phyloP scores from a whole-genome alignment of 192 early-diverging fungal genomes.

The Spinellus fusiger region DNA sequence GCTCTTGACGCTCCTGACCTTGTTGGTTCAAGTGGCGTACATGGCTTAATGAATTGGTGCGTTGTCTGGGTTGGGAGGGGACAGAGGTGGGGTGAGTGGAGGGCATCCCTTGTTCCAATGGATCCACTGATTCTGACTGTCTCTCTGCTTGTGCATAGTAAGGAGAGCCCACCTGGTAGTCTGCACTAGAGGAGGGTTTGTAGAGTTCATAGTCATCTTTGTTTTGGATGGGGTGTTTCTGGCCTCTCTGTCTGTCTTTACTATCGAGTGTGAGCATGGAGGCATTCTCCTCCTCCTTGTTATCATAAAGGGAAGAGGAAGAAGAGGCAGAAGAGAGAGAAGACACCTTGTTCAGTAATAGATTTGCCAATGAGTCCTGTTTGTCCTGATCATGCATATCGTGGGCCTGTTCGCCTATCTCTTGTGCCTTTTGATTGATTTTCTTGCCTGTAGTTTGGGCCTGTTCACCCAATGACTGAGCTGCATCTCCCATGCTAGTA shows the following conservation, averaged over 20 bases:
- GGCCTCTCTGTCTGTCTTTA: too few relatives aligned
- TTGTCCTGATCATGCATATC: background rate
- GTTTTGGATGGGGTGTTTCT: too few relatives aligned
- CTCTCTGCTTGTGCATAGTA: too few relatives aligned
- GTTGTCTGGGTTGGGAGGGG: background rate
- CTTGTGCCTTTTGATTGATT: background rate
- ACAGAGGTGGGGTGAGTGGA: background rate
- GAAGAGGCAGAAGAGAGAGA: background rate
- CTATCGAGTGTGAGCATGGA: too few relatives aligned
- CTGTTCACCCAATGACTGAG: background rate
- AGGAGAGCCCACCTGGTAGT: too few relatives aligned
- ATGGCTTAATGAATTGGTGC: background rate
- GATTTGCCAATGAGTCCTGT: background rate
- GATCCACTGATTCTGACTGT: too few relatives aligned
- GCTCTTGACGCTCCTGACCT: too few relatives aligned
- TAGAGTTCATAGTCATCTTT: too few relatives aligned
- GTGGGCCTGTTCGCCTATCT: background rate
- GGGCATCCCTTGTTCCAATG: too few relatives aligned
- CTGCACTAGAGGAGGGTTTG: too few relatives aligned
- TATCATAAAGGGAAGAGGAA: too few relatives aligned
- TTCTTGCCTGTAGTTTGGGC: background rate
- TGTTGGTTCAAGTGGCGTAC: background rate
- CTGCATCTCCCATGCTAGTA: background rate
- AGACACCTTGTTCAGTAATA: background rate
- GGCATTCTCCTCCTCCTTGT: too few relatives aligned